Evolutionary conservation across 768 basidiomycete genomes (phyloP).

Genomic region (Serendipita indica): DNA sequence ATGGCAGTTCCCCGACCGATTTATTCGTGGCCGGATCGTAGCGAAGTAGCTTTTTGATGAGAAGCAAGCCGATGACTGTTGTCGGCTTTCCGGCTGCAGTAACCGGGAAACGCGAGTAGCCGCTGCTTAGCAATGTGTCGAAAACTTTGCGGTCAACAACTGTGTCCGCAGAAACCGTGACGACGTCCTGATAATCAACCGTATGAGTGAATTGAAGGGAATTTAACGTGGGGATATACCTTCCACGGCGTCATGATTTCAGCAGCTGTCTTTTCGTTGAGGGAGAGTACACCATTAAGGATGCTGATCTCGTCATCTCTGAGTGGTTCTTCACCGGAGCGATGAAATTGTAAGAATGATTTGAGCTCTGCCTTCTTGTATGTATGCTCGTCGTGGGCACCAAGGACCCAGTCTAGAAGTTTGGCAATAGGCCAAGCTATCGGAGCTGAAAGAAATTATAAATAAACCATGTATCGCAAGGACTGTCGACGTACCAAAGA

Average conservation of each 20-base stretch:
- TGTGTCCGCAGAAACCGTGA: conserved; percentile 63
- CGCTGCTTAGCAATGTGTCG: conserved; percentile 56
- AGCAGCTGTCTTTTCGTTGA: conserved; percentile 61
- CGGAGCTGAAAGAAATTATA: conserved; percentile 33
- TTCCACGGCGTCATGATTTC: conserved; percentile 68
- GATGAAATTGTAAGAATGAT: conserved; percentile 40
- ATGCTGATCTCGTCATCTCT: conserved; percentile 73
- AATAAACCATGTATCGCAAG: not conserved
- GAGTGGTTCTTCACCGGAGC: conserved; percentile 27
- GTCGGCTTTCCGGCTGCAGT: conserved; percentile 54
- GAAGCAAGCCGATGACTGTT: conserved; percentile 66
- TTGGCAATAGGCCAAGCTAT: conserved; percentile 58
- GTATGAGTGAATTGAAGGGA: not conserved
- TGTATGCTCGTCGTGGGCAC: conserved; percentile 49
- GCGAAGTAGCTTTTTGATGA: conserved; percentile 76
- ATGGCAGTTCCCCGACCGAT: conserved; percentile 56
- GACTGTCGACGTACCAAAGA: conserved; percentile 27
- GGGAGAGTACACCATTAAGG: conserved; percentile 40
- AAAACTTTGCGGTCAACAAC: conserved; percentile 67
- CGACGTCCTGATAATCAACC: conserved; percentile 44
- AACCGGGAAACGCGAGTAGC: conserved; percentile 86
- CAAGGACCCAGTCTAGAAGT: conserved; percentile 69
- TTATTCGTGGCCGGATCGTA: conserved; percentile 76
- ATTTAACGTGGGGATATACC: conserved; percentile 23
- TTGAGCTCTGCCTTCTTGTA: conserved; percentile 76